Evolutionary conservation across 2,329 filamentous ascomycete species (phyloP).

Genomic region (Colletotrichum sp.): DNA sequence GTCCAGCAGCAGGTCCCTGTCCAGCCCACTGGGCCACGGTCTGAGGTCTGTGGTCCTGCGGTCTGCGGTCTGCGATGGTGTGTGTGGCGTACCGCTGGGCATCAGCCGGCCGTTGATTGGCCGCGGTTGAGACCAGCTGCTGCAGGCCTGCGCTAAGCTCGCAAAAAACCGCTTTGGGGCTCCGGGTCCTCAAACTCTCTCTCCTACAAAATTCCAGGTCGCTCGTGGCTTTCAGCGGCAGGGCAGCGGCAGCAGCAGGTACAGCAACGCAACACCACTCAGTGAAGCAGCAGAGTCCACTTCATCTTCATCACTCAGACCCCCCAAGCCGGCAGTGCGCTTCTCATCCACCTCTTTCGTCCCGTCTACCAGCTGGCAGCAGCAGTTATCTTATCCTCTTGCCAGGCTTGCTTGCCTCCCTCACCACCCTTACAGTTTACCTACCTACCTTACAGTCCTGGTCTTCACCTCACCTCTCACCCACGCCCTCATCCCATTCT

Average conservation of each 20-base stretch:
- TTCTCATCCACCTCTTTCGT: not conserved
- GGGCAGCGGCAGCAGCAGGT: not conserved
- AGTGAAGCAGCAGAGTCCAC: not conserved
- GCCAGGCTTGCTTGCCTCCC: not conserved
- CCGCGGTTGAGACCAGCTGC: constrained; percentile 28
- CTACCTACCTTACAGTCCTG: not conserved
- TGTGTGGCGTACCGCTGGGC: constrained; percentile 29
- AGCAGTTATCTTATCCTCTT: not conserved
- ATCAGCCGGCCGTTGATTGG: constrained; percentile 34
- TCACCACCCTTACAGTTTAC: not conserved
- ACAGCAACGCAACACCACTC: not conserved
- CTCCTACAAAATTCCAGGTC: constrained; percentile 18
- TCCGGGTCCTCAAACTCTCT: constrained; percentile 1
- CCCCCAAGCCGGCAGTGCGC: not conserved
- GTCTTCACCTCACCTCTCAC: not conserved
- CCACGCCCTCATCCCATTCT: not conserved
- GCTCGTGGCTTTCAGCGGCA: not conserved
- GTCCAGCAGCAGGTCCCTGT: constrained; percentile 1
- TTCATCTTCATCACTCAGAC: not conserved
- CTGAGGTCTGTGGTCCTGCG: not conserved
- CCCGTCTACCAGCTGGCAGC: not conserved
- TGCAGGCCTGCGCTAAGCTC: constrained; percentile 29
- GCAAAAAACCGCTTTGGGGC: constrained; percentile 31
- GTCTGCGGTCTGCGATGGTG: constrained; percentile 1
- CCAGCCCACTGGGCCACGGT: constrained; percentile 11